Conservation (phyloP, 2,329 filamentous ascomycete species). For the Scopulariopsis brevicaulis region DNA sequence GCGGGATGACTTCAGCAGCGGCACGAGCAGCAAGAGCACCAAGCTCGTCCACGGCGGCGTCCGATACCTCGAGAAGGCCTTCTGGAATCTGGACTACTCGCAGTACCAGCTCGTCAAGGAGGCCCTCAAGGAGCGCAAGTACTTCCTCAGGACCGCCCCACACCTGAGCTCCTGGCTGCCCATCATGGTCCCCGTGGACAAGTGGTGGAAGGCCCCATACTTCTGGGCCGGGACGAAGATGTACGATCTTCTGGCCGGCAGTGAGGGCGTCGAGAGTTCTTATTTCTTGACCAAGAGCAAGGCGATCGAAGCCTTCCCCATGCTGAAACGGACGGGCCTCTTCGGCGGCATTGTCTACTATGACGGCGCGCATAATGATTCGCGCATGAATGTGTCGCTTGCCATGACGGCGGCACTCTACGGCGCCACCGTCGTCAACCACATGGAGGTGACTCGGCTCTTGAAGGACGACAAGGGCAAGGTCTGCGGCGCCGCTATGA, state of each 20-base stretch:
- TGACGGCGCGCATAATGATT: conserved; percentile 86
- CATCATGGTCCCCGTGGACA: conserved; percentile 65
- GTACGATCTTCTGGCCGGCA: conserved; percentile 77
- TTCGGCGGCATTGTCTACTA: conserved; percentile 83
- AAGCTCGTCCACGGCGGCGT: conserved; percentile 71
- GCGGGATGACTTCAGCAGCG: conserved; percentile 62
- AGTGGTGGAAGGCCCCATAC: conserved; percentile 69
- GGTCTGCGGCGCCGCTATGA: conserved; percentile 62
- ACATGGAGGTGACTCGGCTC: conserved; percentile 68
- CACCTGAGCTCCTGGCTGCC: conserved; percentile 65
- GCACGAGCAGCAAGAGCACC: conserved; percentile 65
- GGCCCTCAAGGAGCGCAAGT: conserved; percentile 62
- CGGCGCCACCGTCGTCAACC: conserved; percentile 71
- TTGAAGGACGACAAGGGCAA: conserved; percentile 63
- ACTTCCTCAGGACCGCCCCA: conserved; percentile 64
- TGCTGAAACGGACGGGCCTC: conserved; percentile 70
- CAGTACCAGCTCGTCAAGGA: conserved; percentile 63
- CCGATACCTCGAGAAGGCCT: conserved; percentile 63
- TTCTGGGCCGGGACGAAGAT: conserved; percentile 70
- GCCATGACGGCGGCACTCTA: conserved; percentile 85
- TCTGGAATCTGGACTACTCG: conserved; percentile 65
- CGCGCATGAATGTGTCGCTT: conserved; percentile 81
- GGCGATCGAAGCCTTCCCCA: conserved; percentile 77
- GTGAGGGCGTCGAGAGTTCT: conserved; percentile 78
- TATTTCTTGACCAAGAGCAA: conserved; percentile 84